Conservation (phyloP, 2,329 filamentous ascomycete species). For the Torrubiellomyces zombiae region DNA sequence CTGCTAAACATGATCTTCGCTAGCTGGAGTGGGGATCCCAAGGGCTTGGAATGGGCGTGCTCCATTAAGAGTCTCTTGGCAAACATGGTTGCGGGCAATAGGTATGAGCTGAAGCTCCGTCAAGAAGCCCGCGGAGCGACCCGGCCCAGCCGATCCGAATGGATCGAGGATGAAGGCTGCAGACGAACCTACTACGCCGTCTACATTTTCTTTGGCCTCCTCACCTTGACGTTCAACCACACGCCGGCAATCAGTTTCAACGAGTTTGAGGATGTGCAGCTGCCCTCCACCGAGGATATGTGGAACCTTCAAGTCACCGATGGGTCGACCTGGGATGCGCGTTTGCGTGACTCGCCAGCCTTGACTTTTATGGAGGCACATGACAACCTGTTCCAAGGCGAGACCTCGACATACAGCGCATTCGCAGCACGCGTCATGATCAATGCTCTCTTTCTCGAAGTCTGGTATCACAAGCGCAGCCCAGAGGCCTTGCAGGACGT, state of each 20-base stretch:
- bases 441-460: slow-evolving; percentile 93
- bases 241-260: slow-evolving; percentile 97
- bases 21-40: slow-evolving; percentile 96
- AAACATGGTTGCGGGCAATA: slow-evolving; percentile 96
- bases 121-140: slow-evolving; percentile 69
- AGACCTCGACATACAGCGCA: slow-evolving; percentile 79
- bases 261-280: slow-evolving; percentile 82
- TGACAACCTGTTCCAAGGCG: slow-evolving; percentile 88
- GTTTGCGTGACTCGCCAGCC: slow-evolving; percentile 50
- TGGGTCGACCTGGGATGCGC: slow-evolving; percentile 71
- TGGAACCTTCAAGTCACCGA: slow-evolving; percentile 78
- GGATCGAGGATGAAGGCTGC: slow-evolving; percentile 94
- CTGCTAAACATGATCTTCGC: slow-evolving; percentile 97
- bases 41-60: slow-evolving; percentile 95
- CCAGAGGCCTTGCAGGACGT: slow-evolving; percentile 96
- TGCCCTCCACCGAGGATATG: slow-evolving; percentile 83
- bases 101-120: slow-evolving; percentile 88
- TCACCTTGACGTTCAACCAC: slow-evolving; percentile 94
- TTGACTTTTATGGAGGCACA: slow-evolving; percentile 89
- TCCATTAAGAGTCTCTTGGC: slow-evolving; percentile 96
- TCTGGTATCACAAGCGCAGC: slow-evolving; percentile 97
- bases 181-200: slow-evolving; percentile 95
- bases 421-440: slow-evolving; percentile 98
- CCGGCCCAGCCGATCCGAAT: slow-evolving; percentile 67
- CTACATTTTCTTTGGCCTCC: slow-evolving; percentile 94